These are phyloP conservation scores for Ascosphaera apis DNA, from an alignment of 2,329 filamentous ascomycete species.

Conservation along the genomic window DNA sequence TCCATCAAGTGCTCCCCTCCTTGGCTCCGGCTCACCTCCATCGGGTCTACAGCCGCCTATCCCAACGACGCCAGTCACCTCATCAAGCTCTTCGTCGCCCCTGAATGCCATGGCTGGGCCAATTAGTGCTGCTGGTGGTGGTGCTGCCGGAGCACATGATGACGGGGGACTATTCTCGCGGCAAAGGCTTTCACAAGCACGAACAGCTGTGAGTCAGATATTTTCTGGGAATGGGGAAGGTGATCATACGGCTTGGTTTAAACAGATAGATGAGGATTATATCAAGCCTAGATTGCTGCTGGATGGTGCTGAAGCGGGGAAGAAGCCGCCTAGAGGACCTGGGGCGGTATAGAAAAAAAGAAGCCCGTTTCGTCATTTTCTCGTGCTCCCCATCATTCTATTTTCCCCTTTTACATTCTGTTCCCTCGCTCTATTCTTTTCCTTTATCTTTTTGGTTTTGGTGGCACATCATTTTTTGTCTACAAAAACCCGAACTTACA, in stretches of 20 bases:
- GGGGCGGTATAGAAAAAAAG: constrained; percentile 15
- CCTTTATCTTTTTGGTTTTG: no score
- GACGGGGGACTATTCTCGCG: constrained; percentile 3
- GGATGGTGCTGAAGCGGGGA: constrained; percentile 36
- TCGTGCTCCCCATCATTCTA: neutral
- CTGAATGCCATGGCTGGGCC: no score
- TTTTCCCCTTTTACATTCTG: neutral
- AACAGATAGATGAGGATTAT: constrained; percentile 82
- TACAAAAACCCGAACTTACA: no score
- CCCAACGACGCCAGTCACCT: no score
- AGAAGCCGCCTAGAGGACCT: constrained; percentile 20
- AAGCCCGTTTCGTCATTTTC: constrained; percentile 2
- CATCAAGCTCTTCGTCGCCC: no score
- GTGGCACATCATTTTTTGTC: no score
- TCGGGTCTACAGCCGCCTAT: no score
- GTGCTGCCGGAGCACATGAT: constrained; percentile 11
- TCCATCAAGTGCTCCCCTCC: no score
- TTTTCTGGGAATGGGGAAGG: constrained; percentile 49
- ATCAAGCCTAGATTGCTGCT: constrained; percentile 80
- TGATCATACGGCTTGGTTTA: constrained; percentile 75
- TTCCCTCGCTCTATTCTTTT: no score
- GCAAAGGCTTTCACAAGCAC: constrained; percentile 36
- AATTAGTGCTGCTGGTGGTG: constrained; percentile 8
- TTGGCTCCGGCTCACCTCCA: no score
- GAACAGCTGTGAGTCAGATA: constrained; percentile 56